Conservation (phyloP, 176 grass and related monocot species). For the Cenchrus americanus region DNA sequence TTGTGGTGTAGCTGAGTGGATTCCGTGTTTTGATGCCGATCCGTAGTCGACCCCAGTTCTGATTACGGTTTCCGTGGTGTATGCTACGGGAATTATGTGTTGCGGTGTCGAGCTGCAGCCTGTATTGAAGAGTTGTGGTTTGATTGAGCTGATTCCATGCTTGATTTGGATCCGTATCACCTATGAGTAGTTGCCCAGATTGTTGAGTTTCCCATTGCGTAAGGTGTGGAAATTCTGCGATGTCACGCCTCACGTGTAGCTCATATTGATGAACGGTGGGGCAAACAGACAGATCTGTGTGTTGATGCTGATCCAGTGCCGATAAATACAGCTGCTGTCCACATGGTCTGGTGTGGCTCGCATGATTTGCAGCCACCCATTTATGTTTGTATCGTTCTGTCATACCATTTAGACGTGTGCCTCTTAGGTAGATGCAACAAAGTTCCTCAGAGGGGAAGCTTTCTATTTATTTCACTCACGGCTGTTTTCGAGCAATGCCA, state of each 20-base stretch:
- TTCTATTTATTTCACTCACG: neutral
- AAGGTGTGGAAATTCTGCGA: neutral
- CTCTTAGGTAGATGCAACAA: too few relatives aligned
- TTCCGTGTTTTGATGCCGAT: conserved; percentile 2
- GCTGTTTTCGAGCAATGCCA: neutral
- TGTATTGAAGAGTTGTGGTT: conserved; percentile 16
- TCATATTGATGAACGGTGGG: neutral
- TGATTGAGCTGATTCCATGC: neutral
- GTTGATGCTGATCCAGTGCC: neutral
- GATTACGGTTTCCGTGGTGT: neutral
- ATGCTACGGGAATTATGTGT: neutral
- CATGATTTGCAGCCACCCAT: neutral
- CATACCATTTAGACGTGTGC: neutral
- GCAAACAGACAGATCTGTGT: neutral
- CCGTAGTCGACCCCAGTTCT: neutral
- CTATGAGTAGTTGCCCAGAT: neutral
- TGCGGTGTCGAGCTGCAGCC: neutral
- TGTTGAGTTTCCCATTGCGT: neutral
- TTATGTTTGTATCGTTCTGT: neutral
- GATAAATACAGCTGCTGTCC: neutral
- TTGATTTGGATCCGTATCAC: neutral
- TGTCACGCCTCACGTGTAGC: neutral
- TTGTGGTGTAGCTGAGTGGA: neutral
- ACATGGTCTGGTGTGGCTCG: neutral
- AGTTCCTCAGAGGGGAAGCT: too few relatives aligned